These are phyloP conservation scores for Colletotrichum lini DNA, from an alignment of 2,329 filamentous ascomycete species.

Conservation along the genomic window DNA sequence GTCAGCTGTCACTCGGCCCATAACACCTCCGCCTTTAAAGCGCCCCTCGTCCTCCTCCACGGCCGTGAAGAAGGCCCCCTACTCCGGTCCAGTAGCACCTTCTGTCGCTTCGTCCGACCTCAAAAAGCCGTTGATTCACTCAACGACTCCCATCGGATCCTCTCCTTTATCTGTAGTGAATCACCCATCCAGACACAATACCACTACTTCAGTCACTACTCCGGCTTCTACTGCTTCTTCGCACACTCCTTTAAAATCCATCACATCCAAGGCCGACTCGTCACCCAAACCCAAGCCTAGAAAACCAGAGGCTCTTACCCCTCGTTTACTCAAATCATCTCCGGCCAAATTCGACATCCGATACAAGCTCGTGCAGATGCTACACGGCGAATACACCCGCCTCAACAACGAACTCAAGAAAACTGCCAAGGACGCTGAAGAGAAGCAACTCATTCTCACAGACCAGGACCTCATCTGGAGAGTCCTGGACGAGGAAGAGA, in stretches of 20 bases:
- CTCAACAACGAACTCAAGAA: slow-evolving; percentile 76
- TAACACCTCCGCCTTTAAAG: slow-evolving; percentile 54
- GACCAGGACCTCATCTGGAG: slow-evolving; percentile 78
- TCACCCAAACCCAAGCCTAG: slow-evolving; percentile 43
- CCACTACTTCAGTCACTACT: slow-evolving; percentile 27
- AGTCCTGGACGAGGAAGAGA: slow-evolving; percentile 84
- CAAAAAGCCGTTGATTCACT: slow-evolving; percentile 30
- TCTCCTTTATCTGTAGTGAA: slow-evolving; percentile 35
- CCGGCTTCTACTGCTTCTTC: slow-evolving; percentile 21
- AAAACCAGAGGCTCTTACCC: slow-evolving; percentile 73
- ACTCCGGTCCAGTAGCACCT: slow-evolving; percentile 15
- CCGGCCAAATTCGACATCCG: slow-evolving; percentile 72
- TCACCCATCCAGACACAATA: slow-evolving; percentile 25
- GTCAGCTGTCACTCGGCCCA: slow-evolving; percentile 48
- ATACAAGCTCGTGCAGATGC: slow-evolving; percentile 70
- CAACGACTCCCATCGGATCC: slow-evolving; percentile 14
- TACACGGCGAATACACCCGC: slow-evolving; percentile 76
- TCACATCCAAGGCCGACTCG: slow-evolving; percentile 37
- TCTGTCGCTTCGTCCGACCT: slow-evolving; percentile 36
- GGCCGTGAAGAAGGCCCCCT: slow-evolving; percentile 22
- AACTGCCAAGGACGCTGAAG: slow-evolving; percentile 63
- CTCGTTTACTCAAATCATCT: slow-evolving; percentile 72
- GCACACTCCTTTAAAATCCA: slow-evolving; percentile 28
- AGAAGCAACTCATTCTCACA: slow-evolving; percentile 68
- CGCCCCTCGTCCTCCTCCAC: slow-evolving; percentile 10